phyloP scores from a whole-genome alignment of 2,329 filamentous ascomycete species.

The Ophiostoma montium region DNA sequence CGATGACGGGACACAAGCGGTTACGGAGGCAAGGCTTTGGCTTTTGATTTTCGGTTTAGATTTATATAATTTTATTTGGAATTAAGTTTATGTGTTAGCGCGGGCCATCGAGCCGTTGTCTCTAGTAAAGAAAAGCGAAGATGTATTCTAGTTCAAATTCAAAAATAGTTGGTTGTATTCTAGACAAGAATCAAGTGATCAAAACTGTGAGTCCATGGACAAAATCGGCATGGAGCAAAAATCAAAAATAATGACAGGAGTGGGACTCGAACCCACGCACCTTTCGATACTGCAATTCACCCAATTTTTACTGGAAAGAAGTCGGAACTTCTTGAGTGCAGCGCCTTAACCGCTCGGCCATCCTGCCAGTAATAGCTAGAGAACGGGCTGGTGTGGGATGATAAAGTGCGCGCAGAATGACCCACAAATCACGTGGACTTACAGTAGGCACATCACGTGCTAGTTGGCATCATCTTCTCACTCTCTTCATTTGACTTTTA shows the following conservation, averaged over 20 bases:
- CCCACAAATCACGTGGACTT: neutral
- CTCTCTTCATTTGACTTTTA: too few relatives aligned
- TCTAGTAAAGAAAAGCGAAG: too few relatives aligned
- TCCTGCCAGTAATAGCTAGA: slow-evolving; percentile 4
- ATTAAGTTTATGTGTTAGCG: too few relatives aligned
- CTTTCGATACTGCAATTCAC: slow-evolving; percentile 12
- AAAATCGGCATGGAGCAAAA: neutral
- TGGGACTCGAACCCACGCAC: slow-evolving; percentile 13
- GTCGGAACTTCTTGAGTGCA: slow-evolving; percentile 9
- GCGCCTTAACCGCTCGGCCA: slow-evolving; percentile 12
- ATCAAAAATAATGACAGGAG: slow-evolving; percentile 8
- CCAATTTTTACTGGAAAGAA: slow-evolving; percentile 8
- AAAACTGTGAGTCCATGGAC: neutral
- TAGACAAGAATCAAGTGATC: neutral
- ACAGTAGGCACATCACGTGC: too few relatives aligned
- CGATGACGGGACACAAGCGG: too few relatives aligned
- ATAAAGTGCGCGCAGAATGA: neutral
- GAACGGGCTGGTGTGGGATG: neutral
- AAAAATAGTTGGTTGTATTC: neutral
- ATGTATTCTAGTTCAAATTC: too few relatives aligned
- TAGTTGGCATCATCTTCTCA: too few relatives aligned
- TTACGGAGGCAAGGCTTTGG: too few relatives aligned
- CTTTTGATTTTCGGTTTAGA: too few relatives aligned
- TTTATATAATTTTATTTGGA: too few relatives aligned
- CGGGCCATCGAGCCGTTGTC: too few relatives aligned